A percentile compares a stretch with the other conserved stretches of the same genome.
Evolutionary conservation across 352 stramenopile species (phyloP).

Genomic region (Globisporangium viniferum): DNA sequence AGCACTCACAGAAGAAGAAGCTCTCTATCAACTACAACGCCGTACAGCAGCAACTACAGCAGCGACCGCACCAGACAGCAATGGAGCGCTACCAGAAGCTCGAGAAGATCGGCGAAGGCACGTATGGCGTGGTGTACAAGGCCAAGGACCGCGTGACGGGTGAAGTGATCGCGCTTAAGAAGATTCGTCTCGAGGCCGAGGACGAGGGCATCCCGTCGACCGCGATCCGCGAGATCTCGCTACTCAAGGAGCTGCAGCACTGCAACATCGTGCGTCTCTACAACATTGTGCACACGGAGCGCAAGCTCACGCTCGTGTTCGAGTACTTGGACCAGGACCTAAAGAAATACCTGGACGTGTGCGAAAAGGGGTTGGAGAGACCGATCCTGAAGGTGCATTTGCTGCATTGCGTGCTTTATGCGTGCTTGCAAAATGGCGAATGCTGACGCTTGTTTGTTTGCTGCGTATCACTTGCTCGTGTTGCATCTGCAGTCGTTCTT

Average conservation of each 20-base stretch:
- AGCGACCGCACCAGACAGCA: background rate
- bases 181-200: conserved; percentile 98
- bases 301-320: conserved; percentile 99
- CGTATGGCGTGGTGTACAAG: conserved; percentile 99
- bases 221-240: conserved; percentile 98
- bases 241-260: conserved; percentile 97
- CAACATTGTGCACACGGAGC: conserved; percentile 99
- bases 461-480: background rate
- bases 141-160: conserved; percentile 94
- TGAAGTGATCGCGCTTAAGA: conserved; percentile 99
- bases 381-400: conserved; percentile 74
- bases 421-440: conserved; percentile 5
- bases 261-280: conserved; percentile 98
- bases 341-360: conserved; percentile 99
- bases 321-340: conserved; percentile 99
- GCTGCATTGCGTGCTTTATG: background rate
- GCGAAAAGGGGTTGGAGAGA: conserved; percentile 94
- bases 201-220: conserved; percentile 98
- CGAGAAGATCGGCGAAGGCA: conserved; percentile 97
- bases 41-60: background rate
- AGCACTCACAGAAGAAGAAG: background rate
- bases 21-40: background rate
- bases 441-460: background rate
- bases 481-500: conserved; percentile 87
- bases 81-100: conserved; percentile 95